Percentiles rank a stretch among this genome's conserved stretches.
These are phyloP conservation scores for Alloascoidea africana DNA, from an alignment of 805 yeast species.

Conservation along the genomic window DNA sequence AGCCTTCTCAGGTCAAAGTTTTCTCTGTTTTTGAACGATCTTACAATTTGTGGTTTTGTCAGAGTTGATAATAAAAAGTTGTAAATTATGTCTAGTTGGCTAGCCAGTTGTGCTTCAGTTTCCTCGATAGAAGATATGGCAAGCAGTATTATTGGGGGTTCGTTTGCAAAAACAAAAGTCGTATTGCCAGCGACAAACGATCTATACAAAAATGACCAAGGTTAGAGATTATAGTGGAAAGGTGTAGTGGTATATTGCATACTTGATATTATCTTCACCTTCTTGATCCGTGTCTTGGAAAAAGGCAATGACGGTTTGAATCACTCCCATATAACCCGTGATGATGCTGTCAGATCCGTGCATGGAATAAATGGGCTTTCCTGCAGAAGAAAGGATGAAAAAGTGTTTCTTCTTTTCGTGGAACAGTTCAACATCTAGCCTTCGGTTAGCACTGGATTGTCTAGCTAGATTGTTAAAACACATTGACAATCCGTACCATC, in stretches of 20 bases:
- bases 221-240: slow-evolving; percentile 8
- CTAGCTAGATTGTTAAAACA: slow-evolving; percentile 3
- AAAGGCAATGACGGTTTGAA: slow-evolving; percentile 64
- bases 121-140: slow-evolving; percentile 50
- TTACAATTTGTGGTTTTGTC: slow-evolving; percentile 62
- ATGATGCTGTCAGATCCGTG: slow-evolving; percentile 56
- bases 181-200: slow-evolving; percentile 37
- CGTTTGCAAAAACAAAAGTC: slow-evolving; percentile 42
- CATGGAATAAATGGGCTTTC: slow-evolving; percentile 75
- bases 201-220: slow-evolving; percentile 16
- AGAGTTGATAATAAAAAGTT: slow-evolving; percentile 70
- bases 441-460: slow-evolving; percentile 4
- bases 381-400: slow-evolving; percentile 69
- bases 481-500: slow-evolving; percentile 6
- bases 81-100: slow-evolving; percentile 60
- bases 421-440: slow-evolving; percentile 16
- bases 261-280: slow-evolving; percentile 12
- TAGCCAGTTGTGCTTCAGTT: slow-evolving; percentile 29
- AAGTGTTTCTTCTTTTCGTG: slow-evolving; percentile 43
- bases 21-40: slow-evolving; percentile 53
- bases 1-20: slow-evolving; percentile 72
- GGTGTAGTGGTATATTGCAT: slow-evolving; percentile 1
- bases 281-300: slow-evolving; percentile 30
- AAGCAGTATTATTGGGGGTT: slow-evolving; percentile 57
- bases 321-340: slow-evolving; percentile 60